phyloP scores from a whole-genome alignment of 176 grass and related monocot species.

The Carex scoparia region DNA sequence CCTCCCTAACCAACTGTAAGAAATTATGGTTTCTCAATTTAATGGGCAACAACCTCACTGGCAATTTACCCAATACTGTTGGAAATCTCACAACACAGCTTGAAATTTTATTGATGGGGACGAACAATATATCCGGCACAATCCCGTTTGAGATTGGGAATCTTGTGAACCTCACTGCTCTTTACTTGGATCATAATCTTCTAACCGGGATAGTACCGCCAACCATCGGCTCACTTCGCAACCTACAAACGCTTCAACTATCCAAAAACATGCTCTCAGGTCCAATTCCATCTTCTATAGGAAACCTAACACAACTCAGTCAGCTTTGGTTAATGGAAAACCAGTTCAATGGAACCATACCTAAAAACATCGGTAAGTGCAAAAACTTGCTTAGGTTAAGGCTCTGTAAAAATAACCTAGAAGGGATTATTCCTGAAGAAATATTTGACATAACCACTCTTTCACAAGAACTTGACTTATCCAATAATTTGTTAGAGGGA shows the following conservation, averaged over 20 bases:
- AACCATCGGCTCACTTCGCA: constrained; percentile 13
- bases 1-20: constrained; percentile 28
- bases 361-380: constrained; percentile 29
- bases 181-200: background rate
- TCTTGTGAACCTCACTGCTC: constrained; percentile 10
- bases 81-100: constrained; percentile 34
- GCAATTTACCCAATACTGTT: constrained; percentile 25
- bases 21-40: background rate
- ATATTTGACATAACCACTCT: background rate
- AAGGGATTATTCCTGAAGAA: constrained; percentile 15
- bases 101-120: background rate
- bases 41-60: constrained; percentile 15
- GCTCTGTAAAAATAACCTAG: constrained; percentile 34
- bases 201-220: constrained; percentile 21
- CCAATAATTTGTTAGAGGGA: background rate
- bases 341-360: constrained; percentile 28
- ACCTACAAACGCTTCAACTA: constrained; percentile 22
- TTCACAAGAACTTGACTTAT: constrained; percentile 1
- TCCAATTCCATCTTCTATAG: constrained; percentile 30
- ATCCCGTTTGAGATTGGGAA: constrained; percentile 33
- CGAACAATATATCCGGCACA: constrained; percentile 23
- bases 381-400: constrained; percentile 7
- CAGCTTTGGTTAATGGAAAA: constrained; percentile 23
- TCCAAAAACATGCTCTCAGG: background rate
- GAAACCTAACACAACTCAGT: constrained; percentile 33